Evolutionary conservation across 257 asterid genomes (phyloP).

Genomic region (Cruciata laevipes): DNA sequence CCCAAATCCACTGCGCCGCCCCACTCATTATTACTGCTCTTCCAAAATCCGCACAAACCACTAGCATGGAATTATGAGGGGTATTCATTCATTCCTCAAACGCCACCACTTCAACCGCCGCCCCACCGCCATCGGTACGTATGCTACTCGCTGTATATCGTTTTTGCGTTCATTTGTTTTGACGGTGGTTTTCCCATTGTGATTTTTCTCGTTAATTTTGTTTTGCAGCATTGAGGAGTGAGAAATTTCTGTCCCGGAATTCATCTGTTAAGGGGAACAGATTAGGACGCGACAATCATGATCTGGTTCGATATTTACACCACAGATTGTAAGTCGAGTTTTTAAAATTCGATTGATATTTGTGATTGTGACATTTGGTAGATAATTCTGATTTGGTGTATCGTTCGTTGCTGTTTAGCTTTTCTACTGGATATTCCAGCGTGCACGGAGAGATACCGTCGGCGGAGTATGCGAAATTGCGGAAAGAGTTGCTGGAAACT

Average conservation of each 20-base stretch:
- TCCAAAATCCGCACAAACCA: background rate
- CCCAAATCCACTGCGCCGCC: background rate
- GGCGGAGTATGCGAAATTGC: conserved; percentile 87
- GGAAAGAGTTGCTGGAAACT: conserved; percentile 81
- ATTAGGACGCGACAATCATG: background rate
- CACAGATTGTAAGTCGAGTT: conserved; percentile 6
- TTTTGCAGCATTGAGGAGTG: conserved; percentile 5
- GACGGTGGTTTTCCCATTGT: background rate
- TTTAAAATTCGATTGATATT: background rate
- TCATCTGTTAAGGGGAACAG: background rate
- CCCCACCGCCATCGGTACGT: conserved; percentile 1
- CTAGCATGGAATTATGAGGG: conserved; percentile 7
- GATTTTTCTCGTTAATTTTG: background rate
- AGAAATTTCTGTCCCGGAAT: conserved; percentile 7
- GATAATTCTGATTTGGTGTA: background rate
- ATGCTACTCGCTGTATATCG: background rate
- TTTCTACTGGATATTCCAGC: conserved; percentile 68
- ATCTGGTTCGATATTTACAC: background rate
- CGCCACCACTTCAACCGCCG: conserved; percentile 2
- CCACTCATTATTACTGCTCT: background rate
- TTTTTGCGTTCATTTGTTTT: conserved; percentile 3
- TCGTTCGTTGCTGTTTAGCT: conserved; percentile 38
- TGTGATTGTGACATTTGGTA: background rate
- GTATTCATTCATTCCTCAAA: conserved; percentile 9
- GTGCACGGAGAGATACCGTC: conserved; percentile 94